Conservation (phyloP, 1,284 basidiomycete species). For the Heterobasidion occidentale region DNA sequence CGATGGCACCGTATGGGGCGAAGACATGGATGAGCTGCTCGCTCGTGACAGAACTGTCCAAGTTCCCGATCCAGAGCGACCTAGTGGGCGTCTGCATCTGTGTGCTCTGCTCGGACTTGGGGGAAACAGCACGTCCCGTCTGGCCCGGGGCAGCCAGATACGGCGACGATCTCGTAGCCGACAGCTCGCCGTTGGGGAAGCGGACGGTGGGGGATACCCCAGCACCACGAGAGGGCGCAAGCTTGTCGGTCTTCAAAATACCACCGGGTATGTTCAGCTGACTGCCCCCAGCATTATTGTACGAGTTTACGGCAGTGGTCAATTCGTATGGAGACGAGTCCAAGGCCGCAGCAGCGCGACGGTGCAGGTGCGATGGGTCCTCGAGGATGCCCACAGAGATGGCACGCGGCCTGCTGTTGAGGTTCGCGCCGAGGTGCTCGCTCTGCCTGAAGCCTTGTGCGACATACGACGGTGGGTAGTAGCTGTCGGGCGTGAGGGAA, state of each 20-base stretch:
- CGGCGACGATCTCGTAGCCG: slow-evolving; percentile 49
- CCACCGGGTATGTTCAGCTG: slow-evolving; percentile 8
- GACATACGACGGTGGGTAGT: slow-evolving; percentile 49
- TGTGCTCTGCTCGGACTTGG: slow-evolving; percentile 62
- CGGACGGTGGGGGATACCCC: slow-evolving; percentile 55
- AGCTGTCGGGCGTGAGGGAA: slow-evolving; percentile 38
- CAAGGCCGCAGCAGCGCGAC: slow-evolving; percentile 43
- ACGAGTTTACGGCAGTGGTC: slow-evolving; percentile 11
- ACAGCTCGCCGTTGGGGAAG: slow-evolving; percentile 55
- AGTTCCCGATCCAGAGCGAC: slow-evolving; percentile 95
- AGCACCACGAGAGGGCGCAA: slow-evolving; percentile 27
- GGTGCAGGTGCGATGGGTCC: slow-evolving; percentile 59
- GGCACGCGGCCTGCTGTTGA: slow-evolving; percentile 66
- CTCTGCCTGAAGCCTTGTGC: slow-evolving; percentile 67
- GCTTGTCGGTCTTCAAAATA: slow-evolving; percentile 32
- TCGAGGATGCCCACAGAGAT: slow-evolving; percentile 91
- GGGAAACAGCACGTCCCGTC: slow-evolving; percentile 67
- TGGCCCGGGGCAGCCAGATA: slow-evolving; percentile 32
- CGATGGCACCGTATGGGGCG: slow-evolving; percentile 93
- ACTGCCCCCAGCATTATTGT: slow-evolving; percentile 7
- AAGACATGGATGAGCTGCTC: slow-evolving; percentile 94
- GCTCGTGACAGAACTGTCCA: slow-evolving; percentile 88
- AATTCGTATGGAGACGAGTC: slow-evolving; percentile 44
- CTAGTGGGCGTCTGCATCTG: slow-evolving; percentile 89
- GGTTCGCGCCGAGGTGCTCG: slow-evolving; percentile 49